Percentiles rank a stretch among this genome's conserved stretches.
These are phyloP conservation scores for Hygrocybe punicea DNA, from an alignment of 768 basidiomycete species.

Conservation along the genomic window DNA sequence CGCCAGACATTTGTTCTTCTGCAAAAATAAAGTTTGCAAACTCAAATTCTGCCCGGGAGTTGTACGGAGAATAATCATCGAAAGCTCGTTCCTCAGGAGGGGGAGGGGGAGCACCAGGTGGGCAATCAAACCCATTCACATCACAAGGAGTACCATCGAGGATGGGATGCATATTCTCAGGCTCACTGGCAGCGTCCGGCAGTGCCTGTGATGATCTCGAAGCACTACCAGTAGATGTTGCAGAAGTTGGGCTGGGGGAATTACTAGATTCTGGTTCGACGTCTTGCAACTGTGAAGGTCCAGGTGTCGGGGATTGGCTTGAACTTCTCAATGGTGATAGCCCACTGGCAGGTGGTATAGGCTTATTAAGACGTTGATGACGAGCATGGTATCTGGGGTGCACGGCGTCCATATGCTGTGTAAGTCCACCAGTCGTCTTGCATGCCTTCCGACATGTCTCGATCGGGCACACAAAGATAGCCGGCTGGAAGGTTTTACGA, in stretches of 20 bases:
- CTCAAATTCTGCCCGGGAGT: constrained; percentile 6
- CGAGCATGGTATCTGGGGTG: not conserved
- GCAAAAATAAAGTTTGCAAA: constrained; percentile 1
- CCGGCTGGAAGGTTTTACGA: not conserved
- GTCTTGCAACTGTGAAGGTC: not conserved
- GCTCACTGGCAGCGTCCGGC: constrained; percentile 20
- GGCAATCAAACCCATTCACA: constrained; percentile 1
- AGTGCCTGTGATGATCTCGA: not conserved
- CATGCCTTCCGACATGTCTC: not conserved
- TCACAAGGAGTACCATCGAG: constrained; percentile 3
- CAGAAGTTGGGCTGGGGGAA: not conserved
- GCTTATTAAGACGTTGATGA: not conserved
- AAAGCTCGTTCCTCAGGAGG: not conserved
- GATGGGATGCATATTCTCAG: constrained; percentile 11
- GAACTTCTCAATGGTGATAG: not conserved
- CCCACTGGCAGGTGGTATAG: not conserved
- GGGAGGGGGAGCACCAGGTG: not conserved
- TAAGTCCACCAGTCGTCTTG: not conserved
- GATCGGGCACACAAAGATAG: not conserved
- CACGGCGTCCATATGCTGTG: not conserved
- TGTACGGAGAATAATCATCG: not conserved
- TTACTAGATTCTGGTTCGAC: no score
- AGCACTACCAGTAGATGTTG: not conserved
- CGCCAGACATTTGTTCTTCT: not conserved
- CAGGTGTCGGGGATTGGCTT: not conserved